These are phyloP conservation scores for Lactarius hengduanensis DNA, from an alignment of 768 basidiomycete genomes.

Conservation along the genomic window DNA sequence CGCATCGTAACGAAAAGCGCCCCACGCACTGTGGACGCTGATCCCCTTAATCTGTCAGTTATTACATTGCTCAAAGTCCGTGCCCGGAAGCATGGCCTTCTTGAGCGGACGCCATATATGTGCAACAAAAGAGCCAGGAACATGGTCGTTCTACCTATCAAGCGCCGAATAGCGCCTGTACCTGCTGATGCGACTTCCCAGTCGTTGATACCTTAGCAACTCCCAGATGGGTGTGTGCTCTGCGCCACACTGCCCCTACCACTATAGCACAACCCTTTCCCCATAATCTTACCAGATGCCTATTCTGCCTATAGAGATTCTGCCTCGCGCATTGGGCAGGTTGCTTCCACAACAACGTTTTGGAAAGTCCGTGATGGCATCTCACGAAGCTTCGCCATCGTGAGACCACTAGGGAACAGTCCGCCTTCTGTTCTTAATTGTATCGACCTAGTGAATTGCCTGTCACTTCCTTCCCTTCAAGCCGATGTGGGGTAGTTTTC, in stretches of 20 bases:
- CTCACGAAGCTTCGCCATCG: not conserved
- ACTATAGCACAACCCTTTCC: not conserved
- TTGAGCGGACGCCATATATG: not conserved
- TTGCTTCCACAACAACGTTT: not conserved
- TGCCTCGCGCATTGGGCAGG: not conserved
- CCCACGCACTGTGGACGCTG: not conserved
- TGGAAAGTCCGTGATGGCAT: slow-evolving; percentile 16
- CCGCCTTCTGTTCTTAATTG: not conserved
- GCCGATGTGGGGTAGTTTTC: not conserved
- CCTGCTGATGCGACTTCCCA: not conserved
- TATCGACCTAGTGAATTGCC: not conserved
- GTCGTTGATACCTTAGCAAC: slow-evolving; percentile 7
- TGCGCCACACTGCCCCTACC: not conserved
- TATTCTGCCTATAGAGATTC: not conserved
- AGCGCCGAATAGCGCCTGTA: not conserved
- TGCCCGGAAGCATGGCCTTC: not conserved
- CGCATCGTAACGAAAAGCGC: slow-evolving; percentile 2
- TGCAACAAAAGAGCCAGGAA: not conserved
- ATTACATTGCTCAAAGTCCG: slow-evolving; percentile 9
- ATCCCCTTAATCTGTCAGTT: not conserved
- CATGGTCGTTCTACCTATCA: slow-evolving; percentile 1
- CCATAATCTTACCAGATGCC: not conserved
- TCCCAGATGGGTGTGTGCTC: not conserved
- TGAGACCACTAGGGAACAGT: not conserved
- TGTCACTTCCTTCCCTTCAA: not conserved